A percentile compares a stretch with the other conserved stretches of the same genome.
Evolutionary conservation across 352 stramenopile species (phyloP).

Genomic region (Phytophthora europaea): DNA sequence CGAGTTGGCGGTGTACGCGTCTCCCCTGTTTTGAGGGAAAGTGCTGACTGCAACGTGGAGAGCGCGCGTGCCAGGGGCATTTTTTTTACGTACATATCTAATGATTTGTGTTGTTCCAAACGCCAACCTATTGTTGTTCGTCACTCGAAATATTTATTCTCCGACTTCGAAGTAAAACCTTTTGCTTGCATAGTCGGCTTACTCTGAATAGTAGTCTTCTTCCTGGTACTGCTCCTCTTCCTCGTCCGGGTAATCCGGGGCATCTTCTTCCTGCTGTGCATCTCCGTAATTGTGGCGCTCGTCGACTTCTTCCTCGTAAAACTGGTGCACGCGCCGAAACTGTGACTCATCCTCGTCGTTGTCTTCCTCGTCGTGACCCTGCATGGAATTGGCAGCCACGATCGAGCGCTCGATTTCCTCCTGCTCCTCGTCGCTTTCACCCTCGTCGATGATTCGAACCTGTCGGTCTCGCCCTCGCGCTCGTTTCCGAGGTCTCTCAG

Average conservation of each 20-base stretch:
- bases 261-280: constrained; percentile 19
- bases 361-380: constrained; percentile 18
- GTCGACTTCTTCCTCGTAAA: constrained; percentile 38
- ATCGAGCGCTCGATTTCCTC: constrained; percentile 37
- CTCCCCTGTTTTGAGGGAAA: constrained; percentile 60
- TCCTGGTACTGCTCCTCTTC: constrained; percentile 34
- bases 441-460: constrained; percentile 42
- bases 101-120: constrained; percentile 25
- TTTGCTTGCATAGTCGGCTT: not conserved
- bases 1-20: constrained; percentile 37
- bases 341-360: constrained; percentile 18
- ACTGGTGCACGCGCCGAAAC: constrained; percentile 26
- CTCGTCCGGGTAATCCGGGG: constrained; percentile 29
- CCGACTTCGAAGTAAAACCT: not conserved
- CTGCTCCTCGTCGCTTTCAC: constrained; percentile 47
- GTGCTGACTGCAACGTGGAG: not conserved
- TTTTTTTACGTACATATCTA: constrained; percentile 33
- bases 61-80: not conserved
- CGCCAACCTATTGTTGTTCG: not conserved
- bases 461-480: constrained; percentile 23
- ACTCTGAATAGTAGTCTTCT: constrained; percentile 23
- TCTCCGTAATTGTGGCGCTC: constrained; percentile 33
- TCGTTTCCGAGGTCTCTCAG: constrained; percentile 29
- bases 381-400: not conserved
- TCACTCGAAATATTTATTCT: too few species aligned